A percentile compares a stretch with the other conserved stretches of the same genome.
These are phyloP conservation scores for Sclerotinia sclerotiorum DNA, from an alignment of 2,329 filamentous ascomycete genomes.

Conservation along the genomic window DNA sequence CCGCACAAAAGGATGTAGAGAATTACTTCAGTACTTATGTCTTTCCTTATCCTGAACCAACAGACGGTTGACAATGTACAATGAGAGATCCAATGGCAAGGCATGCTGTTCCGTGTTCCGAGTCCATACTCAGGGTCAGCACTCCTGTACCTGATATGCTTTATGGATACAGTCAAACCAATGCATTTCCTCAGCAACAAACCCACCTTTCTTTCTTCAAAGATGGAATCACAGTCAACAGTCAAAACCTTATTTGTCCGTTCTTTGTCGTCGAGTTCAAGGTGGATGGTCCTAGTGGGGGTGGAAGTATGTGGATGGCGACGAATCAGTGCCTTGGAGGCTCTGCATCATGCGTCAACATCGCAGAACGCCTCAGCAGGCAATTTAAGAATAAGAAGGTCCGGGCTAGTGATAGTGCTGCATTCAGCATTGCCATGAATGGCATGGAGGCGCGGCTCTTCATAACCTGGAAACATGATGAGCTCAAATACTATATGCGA, in stretches of 20 bases:
- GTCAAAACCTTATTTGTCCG: too few relatives aligned
- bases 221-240: too few relatives aligned
- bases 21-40: constrained; percentile 13
- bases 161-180: too few relatives aligned
- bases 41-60: background rate
- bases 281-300: background rate
- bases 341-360: constrained; percentile 39
- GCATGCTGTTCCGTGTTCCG: too few relatives aligned
- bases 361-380: constrained; percentile 34
- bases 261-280: too few relatives aligned
- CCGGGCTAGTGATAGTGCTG: constrained; percentile 34
- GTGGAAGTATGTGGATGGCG: background rate
- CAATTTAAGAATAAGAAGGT: constrained; percentile 29
- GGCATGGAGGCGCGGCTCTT: background rate
- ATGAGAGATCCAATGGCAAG: too few relatives aligned
- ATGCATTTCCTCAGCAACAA: too few relatives aligned
- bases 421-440: constrained; percentile 43
- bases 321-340: constrained; percentile 26
- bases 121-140: too few relatives aligned
- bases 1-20: too few relatives aligned
- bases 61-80: too few relatives aligned
- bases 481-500: constrained; percentile 37
- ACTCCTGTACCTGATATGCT: too few relatives aligned
- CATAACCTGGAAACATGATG: constrained; percentile 41
- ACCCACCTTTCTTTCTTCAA: too few relatives aligned